Base-by-base conservation (phyloP, 257 asterid genomes). In the Buddleja alternifolia region DNA sequence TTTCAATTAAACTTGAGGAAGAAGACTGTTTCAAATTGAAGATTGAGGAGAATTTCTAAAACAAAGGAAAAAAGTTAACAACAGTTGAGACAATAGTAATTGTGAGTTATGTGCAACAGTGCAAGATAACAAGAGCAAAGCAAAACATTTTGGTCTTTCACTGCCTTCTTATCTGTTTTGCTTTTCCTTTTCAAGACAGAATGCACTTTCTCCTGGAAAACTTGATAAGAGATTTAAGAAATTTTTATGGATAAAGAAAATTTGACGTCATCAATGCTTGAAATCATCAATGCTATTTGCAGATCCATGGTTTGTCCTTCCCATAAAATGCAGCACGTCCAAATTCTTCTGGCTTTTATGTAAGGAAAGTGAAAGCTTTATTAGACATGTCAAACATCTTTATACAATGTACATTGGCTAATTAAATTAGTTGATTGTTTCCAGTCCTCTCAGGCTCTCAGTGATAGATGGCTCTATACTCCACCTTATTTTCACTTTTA, bases 1-100 rank as follows among this genome's bases (percentile, higher is more conserved):
- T 36, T 58, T 45, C 55, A 24, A 16, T 52, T 44, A 71, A 72
- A 24, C 17, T 47, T 68, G 54, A 60, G 41, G 64, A 55, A 64
- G 17, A 44, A 62, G 53, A 46, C 34, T 69, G 24, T 54, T 37
- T 45, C 63, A 59, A 20, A 39, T 45, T 10, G 59, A 48, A 25
- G 50, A n/a, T 7, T 5, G 64, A 41, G 37, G 34, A 29, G 34
- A 29, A 29, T 29, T 29, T 29, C 5, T 29, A 60, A 60, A 45
- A 45, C 7, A 45, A 45, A 45, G 19, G 7, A 45, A 45, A 45
- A 45, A 61, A 61, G 7, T 8, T 19, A 37, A 56, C 21, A 37
- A 25, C 50, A 51, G 21, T 10, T 9, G 32, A 37, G 63, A 48
- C 19, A 32, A 11, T 56, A 29, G 24, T 20, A 40, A 54, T 41